Evolutionary conservation across 495 filamentous ascomycete species (phyloP), one percentile per base, ranked within the genome.

Genomic region (Tuber aestivum): DNA sequence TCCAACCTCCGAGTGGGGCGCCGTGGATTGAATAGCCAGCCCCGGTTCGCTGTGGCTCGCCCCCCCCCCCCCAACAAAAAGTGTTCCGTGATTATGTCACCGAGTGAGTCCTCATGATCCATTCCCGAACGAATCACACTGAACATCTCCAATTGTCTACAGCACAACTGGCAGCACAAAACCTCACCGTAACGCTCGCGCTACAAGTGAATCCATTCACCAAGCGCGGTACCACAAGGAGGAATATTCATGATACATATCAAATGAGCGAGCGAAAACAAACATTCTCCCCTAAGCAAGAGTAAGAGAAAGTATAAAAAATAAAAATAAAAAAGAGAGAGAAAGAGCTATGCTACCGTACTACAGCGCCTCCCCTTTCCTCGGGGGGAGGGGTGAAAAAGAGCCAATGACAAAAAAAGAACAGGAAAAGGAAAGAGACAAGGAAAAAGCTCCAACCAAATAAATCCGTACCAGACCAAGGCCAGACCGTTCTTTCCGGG

Each of bases 241-340:
- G n/a, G 56, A 18, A 65, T 65, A 32, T 65, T 65, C n/a, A 32
- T 65, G 56, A 65, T 65, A 65, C n/a, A 21, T 65, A 65, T 65
- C 56, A 12, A 65, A 65, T 1, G 56, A 65, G 32, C n/a, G 27
- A 65, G 6, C 50, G 50, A 27, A 65, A 61, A n/a, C n/a, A 61
- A 61, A 10, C n/a, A 32, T 65, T 27, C 56, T 32, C 27, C 23
- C 27, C 16, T 27, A 32, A 32, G 18, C 3, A 32, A 27, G 45
- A 23, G 45, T 48, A 65, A 56, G 48, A 56, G n/a, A n/a, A 23
- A n/a, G 21, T n/a, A n/a, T n/a, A n/a, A n/a, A 12, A 65, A 32
- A 27, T 16, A 65, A 14, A 32, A 56, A 48, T n/a, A 16, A 48
- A 21, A 42, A 48, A 27, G 8, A 56, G n/a, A n/a, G 21, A n/a